phyloP scores from a whole-genome alignment of 495 filamentous ascomycete species.

The Talaromyces adpressus region DNA sequence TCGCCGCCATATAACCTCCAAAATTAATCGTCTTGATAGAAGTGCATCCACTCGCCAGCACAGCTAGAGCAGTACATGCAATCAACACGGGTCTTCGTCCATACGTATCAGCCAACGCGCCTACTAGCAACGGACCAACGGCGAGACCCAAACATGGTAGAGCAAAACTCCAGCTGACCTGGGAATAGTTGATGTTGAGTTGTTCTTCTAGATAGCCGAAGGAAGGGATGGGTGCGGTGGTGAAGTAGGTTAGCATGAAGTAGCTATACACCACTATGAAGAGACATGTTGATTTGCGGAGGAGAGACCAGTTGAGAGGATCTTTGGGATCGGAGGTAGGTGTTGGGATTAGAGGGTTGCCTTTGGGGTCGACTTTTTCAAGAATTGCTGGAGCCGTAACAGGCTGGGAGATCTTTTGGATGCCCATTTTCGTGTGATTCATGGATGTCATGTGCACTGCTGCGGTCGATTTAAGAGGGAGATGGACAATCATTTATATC shows the following conservation, averaged over 20 bases:
- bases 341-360: not conserved
- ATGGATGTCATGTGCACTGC: not conserved
- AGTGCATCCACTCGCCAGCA: constrained; percentile 1
- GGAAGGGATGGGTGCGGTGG: not conserved
- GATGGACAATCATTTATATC: not conserved
- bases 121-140: not conserved
- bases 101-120: constrained; percentile 2
- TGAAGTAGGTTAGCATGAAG: constrained; percentile 4
- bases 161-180: constrained; percentile 3
- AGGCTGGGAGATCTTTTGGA: not conserved
- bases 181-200: constrained; percentile 3
- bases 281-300: constrained; percentile 5
- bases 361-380: not conserved
- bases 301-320: constrained; percentile 7
- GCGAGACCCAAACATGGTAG: constrained; percentile 1
- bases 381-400: not conserved
- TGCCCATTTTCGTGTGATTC: not conserved
- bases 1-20: not conserved
- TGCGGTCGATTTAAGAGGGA: not conserved
- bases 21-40: constrained; percentile 5
- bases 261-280: constrained; percentile 4
- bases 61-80: not conserved
- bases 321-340: not conserved
- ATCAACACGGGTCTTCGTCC: not conserved
- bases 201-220: constrained; percentile 4